Base-by-base conservation (phyloP, 257 asterid genomes). In the Nicotiana noctiflora region DNA sequence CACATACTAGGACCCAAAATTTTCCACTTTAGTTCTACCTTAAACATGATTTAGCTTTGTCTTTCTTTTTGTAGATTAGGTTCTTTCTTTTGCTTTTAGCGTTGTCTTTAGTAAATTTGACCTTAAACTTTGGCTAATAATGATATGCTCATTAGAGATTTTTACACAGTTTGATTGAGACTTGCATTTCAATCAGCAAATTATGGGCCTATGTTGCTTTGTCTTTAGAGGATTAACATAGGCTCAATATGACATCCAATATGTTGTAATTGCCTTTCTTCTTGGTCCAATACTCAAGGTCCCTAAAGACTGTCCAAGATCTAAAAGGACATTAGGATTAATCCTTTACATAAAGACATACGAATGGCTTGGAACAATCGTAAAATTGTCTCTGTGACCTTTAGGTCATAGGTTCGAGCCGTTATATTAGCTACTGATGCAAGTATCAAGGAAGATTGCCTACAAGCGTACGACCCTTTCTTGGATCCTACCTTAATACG, bases 21-120 rank as follows among this genome's bases (percentile, higher is more conserved):
- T 49, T 49, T 46, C 23, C 34, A 25, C 61, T 74, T 74, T 74
- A 23, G 9, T 74, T 74, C 19, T 49, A 74, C 78, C 61, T 74
- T 46, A 74, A 72, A 49, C 78, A 74, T 21, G 61, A 74, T 74
- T 23, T 72, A 72, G 44, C 40, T 21, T 68, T 72, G 40, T 72
- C 61, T 72, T 72, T 23, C 3, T 1, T 44, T 49, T 46, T 72
- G 9, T 49, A 13, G 60, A 72, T 49, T 72, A 12, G 61, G 23
- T 72, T 70, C 19, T 23, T 49, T 49, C 78, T 74, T 74, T 74
- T 49, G 60, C 78, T 46, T 72, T 72, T 72, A 23, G 60, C 78
- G 14, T 70, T 46, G 61, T 74, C 61, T 49, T 23, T 74, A 14
- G 61, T 49, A 74, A 23, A 59, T 72, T 72, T 74, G 15, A 49